Base-by-base conservation (phyloP, 306 rosid species). In the Canavalia gladiata region DNA sequence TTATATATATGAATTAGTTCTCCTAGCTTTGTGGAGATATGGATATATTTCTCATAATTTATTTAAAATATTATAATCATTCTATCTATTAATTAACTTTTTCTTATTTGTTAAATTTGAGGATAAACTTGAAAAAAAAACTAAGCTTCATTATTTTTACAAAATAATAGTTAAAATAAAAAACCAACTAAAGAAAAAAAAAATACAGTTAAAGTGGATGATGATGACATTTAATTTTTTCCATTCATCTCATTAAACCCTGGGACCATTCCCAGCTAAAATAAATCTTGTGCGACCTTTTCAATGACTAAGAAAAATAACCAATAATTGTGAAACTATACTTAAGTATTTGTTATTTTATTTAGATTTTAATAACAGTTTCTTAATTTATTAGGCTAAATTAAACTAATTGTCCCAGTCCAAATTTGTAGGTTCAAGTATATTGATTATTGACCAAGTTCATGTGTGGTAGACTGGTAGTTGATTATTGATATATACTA, bases 391-490 rank as follows among this genome's bases (percentile, higher is more conserved):
- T 57, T 7, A n/a, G 3, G 72, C 54, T 56, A 56, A 55, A 79
- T 45, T 57, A 81, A 18, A 59, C 34, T 51, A 68, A 46, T 50
- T 57, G 83, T 66, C 76, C 12, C 70, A 50, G 45, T 86, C 79
- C 47, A 51, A 79, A 54, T 52, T 8, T 69, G 72, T 58, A 54
- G 70, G 75, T 76, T 79, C 28, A 67, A 59, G 54, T 47, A 54
- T 35, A 49, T 74, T 82, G 70, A 63, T 69, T 68, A 68, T 46
- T 45, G 60, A 83, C 37, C 64, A 50, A 30, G 74, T 42, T 69
- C 37, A 79, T 45, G 2, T 2, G 63, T 28, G 80, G 75, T 71
- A 52, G 78, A 62, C 65, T 28, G 80, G 75, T 65, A 52, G 75
- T 62, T 84, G 84, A 72, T 77, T 11, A 52, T 68, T 60, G 57